phyloP scores from a whole-genome alignment of 768 basidiomycete species.

The Boletus subparvulus region DNA sequence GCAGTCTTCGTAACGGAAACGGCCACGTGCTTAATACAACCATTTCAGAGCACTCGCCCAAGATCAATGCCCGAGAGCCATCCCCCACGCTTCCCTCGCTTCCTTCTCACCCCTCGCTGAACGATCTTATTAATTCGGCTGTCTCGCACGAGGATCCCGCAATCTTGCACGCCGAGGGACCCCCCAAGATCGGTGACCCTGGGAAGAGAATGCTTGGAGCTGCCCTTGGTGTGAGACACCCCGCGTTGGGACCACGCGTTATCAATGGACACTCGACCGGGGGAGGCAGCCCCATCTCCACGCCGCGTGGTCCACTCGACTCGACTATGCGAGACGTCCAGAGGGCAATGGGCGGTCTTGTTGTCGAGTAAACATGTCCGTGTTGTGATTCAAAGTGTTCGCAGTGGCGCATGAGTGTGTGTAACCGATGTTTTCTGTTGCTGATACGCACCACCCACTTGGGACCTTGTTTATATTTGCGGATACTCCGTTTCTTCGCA shows the following conservation, averaged over 20 bases:
- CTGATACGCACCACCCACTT: constrained; percentile 19
- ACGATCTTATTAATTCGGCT: constrained; percentile 76
- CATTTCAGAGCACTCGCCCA: constrained; percentile 52
- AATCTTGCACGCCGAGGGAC: constrained; percentile 50
- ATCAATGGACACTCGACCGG: constrained; percentile 42
- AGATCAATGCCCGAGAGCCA: constrained; percentile 57
- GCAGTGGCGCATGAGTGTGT: constrained; percentile 19
- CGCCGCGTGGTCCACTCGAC: constrained; percentile 43
- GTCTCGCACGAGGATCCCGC: constrained; percentile 64
- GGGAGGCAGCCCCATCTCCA: constrained; percentile 28
- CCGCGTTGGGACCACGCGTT: constrained; percentile 62
- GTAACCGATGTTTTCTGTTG: constrained; percentile 20
- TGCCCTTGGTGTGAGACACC: constrained; percentile 81
- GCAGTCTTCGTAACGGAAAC: constrained; percentile 28
- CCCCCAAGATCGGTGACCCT: constrained; percentile 85
- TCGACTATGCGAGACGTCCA: constrained; percentile 67
- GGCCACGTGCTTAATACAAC: constrained; percentile 40
- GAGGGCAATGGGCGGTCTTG: constrained; percentile 73
- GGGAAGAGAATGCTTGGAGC: constrained; percentile 88
- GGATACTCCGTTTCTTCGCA: constrained; percentile 7
- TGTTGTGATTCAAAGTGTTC: constrained; percentile 13
- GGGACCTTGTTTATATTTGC: constrained; percentile 21
- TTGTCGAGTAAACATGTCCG: constrained; percentile 57
- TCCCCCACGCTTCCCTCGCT: constrained; percentile 81
- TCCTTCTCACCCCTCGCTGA: constrained; percentile 81